A percentile compares a stretch with the other conserved stretches of the same genome.
Conservation (phyloP, 2,329 filamentous ascomycete genomes). For the Stemphylium beticola region DNA sequence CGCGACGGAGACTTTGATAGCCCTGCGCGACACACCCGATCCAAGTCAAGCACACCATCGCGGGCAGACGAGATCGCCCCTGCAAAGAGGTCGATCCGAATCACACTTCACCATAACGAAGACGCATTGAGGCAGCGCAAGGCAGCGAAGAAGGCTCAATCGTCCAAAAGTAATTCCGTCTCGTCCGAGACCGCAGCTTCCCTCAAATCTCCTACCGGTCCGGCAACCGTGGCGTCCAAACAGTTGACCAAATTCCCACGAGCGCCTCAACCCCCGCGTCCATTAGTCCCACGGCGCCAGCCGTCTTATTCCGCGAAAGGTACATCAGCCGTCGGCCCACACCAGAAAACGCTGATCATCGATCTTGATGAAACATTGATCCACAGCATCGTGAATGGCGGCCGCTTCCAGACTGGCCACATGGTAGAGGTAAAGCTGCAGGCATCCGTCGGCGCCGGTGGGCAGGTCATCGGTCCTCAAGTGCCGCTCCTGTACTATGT, state of each 20-base stretch:
- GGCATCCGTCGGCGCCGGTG: constrained; percentile 70
- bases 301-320: constrained; percentile 74
- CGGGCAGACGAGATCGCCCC: constrained; percentile 70
- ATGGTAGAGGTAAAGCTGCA: constrained; percentile 98
- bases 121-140: constrained; percentile 76
- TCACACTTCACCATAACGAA: constrained; percentile 86
- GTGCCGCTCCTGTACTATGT: constrained; percentile 99
- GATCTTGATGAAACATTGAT: constrained; percentile 98
- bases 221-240: constrained; percentile 62
- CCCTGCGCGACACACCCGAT: constrained; percentile 64
- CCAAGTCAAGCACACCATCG: constrained; percentile 60
- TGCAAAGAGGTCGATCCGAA: constrained; percentile 80
- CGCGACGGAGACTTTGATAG: constrained; percentile 38
- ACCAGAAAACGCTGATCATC: constrained; percentile 89
- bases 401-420: constrained; percentile 92
- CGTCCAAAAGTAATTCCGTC: constrained; percentile 35
- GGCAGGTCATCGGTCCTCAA: constrained; percentile 76
- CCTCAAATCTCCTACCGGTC: constrained; percentile 92
- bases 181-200: constrained; percentile 64
- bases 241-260: constrained; percentile 87
- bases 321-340: constrained; percentile 44
- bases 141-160: constrained; percentile 66
- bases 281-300: constrained; percentile 85
- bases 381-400: constrained; percentile 96
- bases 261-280: constrained; percentile 85